Percentiles rank a stretch among this genome's conserved stretches.
Evolutionary conservation across 805 yeast genomes (phyloP).

Genomic region (Sungouiozyma ichnusensis): DNA sequence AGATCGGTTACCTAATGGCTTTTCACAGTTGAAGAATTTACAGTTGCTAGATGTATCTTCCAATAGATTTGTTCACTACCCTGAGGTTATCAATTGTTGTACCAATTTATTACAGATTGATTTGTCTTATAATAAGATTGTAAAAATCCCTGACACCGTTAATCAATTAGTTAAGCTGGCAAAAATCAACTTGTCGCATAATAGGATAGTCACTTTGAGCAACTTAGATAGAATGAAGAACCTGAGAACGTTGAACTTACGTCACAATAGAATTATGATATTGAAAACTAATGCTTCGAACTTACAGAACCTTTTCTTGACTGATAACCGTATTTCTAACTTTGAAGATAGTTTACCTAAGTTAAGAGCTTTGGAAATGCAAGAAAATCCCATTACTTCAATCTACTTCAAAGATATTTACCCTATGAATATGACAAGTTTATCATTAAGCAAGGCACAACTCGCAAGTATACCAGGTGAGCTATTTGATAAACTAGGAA

Average conservation of each 20-base stretch:
- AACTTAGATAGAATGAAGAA: conserved; percentile 43
- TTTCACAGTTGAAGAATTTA: conserved; percentile 45
- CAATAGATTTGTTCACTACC: conserved; percentile 54
- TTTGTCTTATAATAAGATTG: conserved; percentile 68
- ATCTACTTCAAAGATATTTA: conserved; percentile 31
- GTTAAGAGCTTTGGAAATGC: conserved; percentile 60
- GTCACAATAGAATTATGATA: conserved; percentile 51
- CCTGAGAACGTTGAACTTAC: conserved; percentile 63
- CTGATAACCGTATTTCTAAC: conserved; percentile 65
- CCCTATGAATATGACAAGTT: conserved; percentile 51
- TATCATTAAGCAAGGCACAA: conserved; percentile 76
- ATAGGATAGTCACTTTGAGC: conserved; percentile 36
- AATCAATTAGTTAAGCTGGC: conserved; percentile 50
- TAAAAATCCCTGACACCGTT: conserved; percentile 49
- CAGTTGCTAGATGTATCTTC: conserved; percentile 67
- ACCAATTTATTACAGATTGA: conserved; percentile 56
- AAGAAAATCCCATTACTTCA: conserved; percentile 71
- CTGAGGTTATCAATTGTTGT: conserved; percentile 55
- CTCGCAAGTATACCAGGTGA: conserved; percentile 60
- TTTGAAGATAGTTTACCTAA: conserved; percentile 54
- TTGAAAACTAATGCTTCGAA: conserved; percentile 37
- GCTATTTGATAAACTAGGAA: conserved; percentile 50
- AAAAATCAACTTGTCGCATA: conserved; percentile 66
- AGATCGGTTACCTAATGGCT: conserved; percentile 47
- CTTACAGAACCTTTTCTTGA: conserved; percentile 60